Base-by-base conservation (phyloP, 345 rosid species). In the Citrus reticulata region DNA sequence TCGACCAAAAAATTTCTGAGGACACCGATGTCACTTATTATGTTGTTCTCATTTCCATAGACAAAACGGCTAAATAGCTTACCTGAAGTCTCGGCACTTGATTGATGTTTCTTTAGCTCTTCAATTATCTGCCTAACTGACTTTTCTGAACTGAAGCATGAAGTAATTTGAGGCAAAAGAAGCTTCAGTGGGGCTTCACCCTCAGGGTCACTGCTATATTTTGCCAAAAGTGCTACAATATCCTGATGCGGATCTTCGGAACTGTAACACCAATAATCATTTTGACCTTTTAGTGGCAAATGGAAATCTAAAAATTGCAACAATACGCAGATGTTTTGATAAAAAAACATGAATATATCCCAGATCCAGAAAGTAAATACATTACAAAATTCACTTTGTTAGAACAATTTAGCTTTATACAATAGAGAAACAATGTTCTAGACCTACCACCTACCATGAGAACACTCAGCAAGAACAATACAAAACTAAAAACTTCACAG, bases 181-280 rank as follows among this genome's bases (percentile, higher is more conserved):
- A 62, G 61, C 80, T 92, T 88, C 78, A 95, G 82, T 68, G 75
- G 85, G 69, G 95, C 71, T 73, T 91, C 97, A 62, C 92, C 82
- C 62, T 91, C 90, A 7, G 92, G 93, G 64, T 79, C 82, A 67
- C 82, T 83, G 77, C 91, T 83, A 87, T 90, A 83, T 63, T 88
- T 82, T 73, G 90, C 87, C 80, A 95, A 51, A 81, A 90, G 83
- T 79, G 81, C 83, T 73, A 81, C 81, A 49, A 93, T 80, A 62
- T 92, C 90, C 77, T 84, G 84, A 73, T 90, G 82, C 16, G 95
- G 91, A 77, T 95, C 98, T 73, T 88, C 66, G 2, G 97, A 91
- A 84, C 98, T 95, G 88, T 73, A 73, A 62, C 10, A 75, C 81
- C 57, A 82, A 68, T 22, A 54, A 9, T 57, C 11, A 34, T 11